Evolutionary conservation across 148 eudicot genomes (phyloP), one percentile per base, ranked within the genome.

Genomic region (Vaccinium corymbosum): DNA sequence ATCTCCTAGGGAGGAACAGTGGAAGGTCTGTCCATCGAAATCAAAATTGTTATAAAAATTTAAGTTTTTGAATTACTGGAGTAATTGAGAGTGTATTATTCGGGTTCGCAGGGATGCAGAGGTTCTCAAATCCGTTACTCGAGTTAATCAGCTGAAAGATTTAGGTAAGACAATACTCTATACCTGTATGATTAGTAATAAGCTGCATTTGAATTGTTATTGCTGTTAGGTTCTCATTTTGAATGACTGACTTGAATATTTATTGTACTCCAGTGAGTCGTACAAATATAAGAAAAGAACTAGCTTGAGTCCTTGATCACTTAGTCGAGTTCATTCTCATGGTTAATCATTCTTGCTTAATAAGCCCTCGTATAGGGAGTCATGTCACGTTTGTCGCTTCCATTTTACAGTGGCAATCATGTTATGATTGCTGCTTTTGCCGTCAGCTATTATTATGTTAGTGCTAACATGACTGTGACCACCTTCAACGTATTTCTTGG

Each of bases 81-180:
- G 6, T 64, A 10, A 64, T 64, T 64, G 42, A 22, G 76, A 1
- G 59, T 49, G 17, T 72, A 1, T 59, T 85, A 1, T 59, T 49
- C 5, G 22, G 53, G 0, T 66, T 66, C 55, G 11, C 86, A 95
- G 98, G 93, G 98, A 95, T 87, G 98, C 93, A 0, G 98, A 95
- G 48, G 90, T 89, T 32, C 88, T 97, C 59, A 94, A 90, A 88
- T 91, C 98, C 12, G 98, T 93, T 6, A 90, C 91, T 59, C 91
- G 96, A 85, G 97, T 94, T 79, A 89, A 91, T 88, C 98, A 95
- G 87, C 79, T 95, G 86, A 97, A 94, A 85, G 99, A 97, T 86
- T 90, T 97, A 88, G 97, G 98, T 95, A 82, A 88, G 90, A 52
- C 82, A 46, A 29, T 52, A 16, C 19, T 79, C 32, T 19, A 35